Base-by-base conservation (phyloP, 495 filamentous ascomycete species). In the Corynascus novoguineensis region DNA sequence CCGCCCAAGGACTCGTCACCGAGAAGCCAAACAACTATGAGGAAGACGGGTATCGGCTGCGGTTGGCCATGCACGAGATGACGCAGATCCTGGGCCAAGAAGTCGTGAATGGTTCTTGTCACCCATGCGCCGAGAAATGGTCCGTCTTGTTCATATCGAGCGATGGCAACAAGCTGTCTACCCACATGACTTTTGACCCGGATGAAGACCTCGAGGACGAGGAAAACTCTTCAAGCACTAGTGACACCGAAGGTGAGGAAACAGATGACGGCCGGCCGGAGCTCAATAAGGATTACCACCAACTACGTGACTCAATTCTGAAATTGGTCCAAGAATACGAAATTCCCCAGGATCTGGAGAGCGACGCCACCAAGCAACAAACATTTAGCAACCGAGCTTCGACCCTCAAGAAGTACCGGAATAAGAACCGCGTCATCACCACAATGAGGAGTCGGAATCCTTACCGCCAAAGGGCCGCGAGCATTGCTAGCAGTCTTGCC, bases 281-380 rank as follows among this genome's bases (percentile, higher is more conserved):
- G 27, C 72, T 89, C 6, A 86, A 89, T 64, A 87, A 87, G 60
- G 88, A 90, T 60, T 88, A 93, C 60, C 87, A 93, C 68, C 85
- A 88, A 51, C 73, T 95, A 8, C 86, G 92, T 53, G 85, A 88
- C 32, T 87, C 89, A 6, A 87, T 96, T 45, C 72, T 88, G 44
- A 91, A 89, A 64, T 77, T 96, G 3, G 85, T 93, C 17, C 81
- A 87, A 59, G 89, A 93, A 38, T 88, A 85, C 56, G 88, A 90
- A 59, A 85, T 87, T 21, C 86, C 86, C 3, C 81, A 83, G 40
- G 80, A 75, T 28, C 65, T 83, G 0, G 75, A 82, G 42, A 72
- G 69, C 17, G 79, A 82, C 29, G 75, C 71, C 24, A 71, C 78
- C 29, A 67, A 65, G 53, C 76, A 79, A 40, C 82, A 82, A 53